phyloP scores from a whole-genome alignment of 2,329 filamentous ascomycete genomes.

The Gnomoniopsis smithogilvyi region DNA sequence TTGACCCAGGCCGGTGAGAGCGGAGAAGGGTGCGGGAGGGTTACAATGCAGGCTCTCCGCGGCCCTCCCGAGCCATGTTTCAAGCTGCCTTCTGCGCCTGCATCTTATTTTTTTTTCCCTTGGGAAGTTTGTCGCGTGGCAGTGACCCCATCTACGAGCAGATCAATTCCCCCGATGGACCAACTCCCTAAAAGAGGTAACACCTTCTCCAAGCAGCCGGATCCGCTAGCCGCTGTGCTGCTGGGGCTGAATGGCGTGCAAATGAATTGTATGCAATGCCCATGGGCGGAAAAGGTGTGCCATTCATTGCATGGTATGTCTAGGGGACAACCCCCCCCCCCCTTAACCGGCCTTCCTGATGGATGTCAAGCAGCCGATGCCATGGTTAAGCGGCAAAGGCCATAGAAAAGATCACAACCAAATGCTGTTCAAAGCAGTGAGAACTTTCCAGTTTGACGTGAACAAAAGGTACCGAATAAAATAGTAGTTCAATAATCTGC shows the following conservation, averaged over 20 bases:
- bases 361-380: too few relatives aligned
- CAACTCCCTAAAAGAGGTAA: not conserved
- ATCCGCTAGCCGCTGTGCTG: not conserved
- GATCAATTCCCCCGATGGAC: not conserved
- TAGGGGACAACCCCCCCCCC: too few relatives aligned
- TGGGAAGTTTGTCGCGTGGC: not conserved
- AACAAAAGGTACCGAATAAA: too few relatives aligned
- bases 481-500: too few relatives aligned
- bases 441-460: too few relatives aligned
- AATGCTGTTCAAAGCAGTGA: too few relatives aligned
- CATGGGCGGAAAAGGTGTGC: too few relatives aligned
- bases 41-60: not conserved
- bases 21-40: not conserved
- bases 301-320: too few relatives aligned
- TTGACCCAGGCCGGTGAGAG: not conserved
- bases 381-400: too few relatives aligned
- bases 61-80: not conserved
- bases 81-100: not conserved
- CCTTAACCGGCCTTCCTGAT: too few relatives aligned
- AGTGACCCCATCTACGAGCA: not conserved
- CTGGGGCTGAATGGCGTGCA: not conserved
- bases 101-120: not conserved
- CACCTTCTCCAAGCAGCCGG: not conserved
- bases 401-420: too few relatives aligned
- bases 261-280: too few relatives aligned